A percentile compares a stretch with the other conserved stretches of the same genome.
phyloP scores from a whole-genome alignment of 208 protist species.

The Trypanosoma cruzi region DNA sequence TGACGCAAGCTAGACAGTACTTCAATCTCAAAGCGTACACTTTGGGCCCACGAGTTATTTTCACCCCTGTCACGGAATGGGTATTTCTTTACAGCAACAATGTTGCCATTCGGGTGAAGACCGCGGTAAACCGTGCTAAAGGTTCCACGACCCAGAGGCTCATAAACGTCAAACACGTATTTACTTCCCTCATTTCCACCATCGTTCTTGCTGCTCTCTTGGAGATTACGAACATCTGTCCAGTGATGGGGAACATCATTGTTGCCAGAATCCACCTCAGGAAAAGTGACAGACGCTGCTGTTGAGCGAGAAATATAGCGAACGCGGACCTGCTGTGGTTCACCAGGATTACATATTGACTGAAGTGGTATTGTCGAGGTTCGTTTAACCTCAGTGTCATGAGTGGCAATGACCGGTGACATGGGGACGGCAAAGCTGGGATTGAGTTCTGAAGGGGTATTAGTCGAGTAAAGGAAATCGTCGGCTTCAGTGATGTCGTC shows the following conservation, averaged over 20 bases:
- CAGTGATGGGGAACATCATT: not conserved
- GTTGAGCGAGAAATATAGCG: not conserved
- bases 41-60: constrained; percentile 28
- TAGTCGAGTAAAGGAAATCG: not conserved
- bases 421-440: no score
- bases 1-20: constrained; percentile 49
- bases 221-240: not conserved
- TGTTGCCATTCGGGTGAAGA: constrained; percentile 36
- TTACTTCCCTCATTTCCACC: not conserved
- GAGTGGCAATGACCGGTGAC: no score
- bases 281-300: not conserved
- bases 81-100: constrained; percentile 65
- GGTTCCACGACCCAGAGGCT: constrained; percentile 22
- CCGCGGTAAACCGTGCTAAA: constrained; percentile 30
- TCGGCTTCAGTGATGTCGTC: not conserved
- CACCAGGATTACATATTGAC: not conserved
- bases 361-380: no score
- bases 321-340: not conserved
- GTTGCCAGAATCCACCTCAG: not conserved
- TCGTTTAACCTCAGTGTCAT: no score
- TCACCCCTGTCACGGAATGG: constrained; percentile 24
- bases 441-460: no score
- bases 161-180: constrained; percentile 27
- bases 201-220: not conserved
- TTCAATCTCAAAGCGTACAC: constrained; percentile 52